Evolutionary conservation across 202 grass and related monocot species (phyloP).

Genomic region (Dendrocalamus latiflorus): DNA sequence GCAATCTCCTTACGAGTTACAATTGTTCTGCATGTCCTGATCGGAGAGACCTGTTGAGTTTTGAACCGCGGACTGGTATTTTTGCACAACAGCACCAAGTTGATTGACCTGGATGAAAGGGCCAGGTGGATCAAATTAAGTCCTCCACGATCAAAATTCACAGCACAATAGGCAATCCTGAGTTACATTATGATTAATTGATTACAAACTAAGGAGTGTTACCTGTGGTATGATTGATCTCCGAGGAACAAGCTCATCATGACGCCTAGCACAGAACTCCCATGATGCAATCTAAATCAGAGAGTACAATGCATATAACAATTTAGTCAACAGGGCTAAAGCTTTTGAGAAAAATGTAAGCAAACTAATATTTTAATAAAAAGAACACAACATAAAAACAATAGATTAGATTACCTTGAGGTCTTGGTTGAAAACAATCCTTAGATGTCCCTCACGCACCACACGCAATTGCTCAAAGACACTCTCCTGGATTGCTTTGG

Average conservation of each 20-base stretch:
- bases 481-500: slow-evolving; percentile 94
- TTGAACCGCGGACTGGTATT: slow-evolving; percentile 72
- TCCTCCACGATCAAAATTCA: background rate
- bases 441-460: slow-evolving; percentile 91
- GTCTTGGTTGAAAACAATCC: slow-evolving; percentile 96
- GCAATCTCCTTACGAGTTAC: slow-evolving; percentile 69
- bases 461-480: slow-evolving; percentile 96
- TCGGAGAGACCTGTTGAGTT: slow-evolving; percentile 50
- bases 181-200: background rate
- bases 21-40: slow-evolving; percentile 91
- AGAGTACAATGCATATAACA: slow-evolving; percentile 16
- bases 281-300: slow-evolving; percentile 77
- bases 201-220: background rate
- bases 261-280: slow-evolving; percentile 89
- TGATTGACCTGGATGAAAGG: slow-evolving; percentile 73
- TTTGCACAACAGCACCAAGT: slow-evolving; percentile 75
- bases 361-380: background rate
- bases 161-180: background rate
- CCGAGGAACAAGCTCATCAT: slow-evolving; percentile 93
- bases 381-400: background rate
- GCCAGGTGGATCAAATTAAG: slow-evolving; percentile 6
- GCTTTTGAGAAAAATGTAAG: slow-evolving; percentile 23
- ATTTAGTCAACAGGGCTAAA: slow-evolving; percentile 7
- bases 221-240: slow-evolving; percentile 93
- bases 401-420: slow-evolving; percentile 63